Base-by-base conservation (phyloP, 2,329 filamentous ascomycete genomes). In the Colletotrichum sp. region DNA sequence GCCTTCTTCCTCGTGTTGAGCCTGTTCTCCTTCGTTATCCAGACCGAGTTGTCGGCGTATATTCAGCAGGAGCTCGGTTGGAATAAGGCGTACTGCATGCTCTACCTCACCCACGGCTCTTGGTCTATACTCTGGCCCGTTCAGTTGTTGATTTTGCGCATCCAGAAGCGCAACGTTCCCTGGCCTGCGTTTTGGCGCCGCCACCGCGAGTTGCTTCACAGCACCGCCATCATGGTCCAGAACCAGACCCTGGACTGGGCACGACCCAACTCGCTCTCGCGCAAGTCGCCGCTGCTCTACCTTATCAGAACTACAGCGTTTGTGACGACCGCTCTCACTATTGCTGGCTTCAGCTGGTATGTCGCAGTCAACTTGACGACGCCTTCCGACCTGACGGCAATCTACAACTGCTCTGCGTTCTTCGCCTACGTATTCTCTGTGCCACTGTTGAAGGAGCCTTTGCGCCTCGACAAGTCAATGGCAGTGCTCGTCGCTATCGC, bases 1-100 rank as follows among this genome's bases (percentile, higher is more conserved):
- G 93, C 91, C 68, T 91, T 96, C 79, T 98, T 98, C 85, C 89
- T 99, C 77, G 86, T 94, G 34, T 83, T 98, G 79, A 97, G 95
- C 82, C 89, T 99, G 82, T 87, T 98, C 75, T 94, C 95, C 82
- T 99, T 99, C 84, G 95, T 95, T 64, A 89, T 98, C 8, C 97
- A 99, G 90, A 99, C 97, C 5, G 96, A 99, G 88, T 95, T 98
- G 70, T 96, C 96, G 13, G 93, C 98, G 12, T 96, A 98, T 86
- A 97, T 99, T 77, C 96, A 99, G 87, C 94, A 96, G 83, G 93
- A 97, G 76, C 87, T 98, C 78, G 93, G 94, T 78, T 99, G 97
- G 97, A 92, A 98, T 87, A 99, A 99, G 88, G 95, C 97, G n/a
- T 99, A 98, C 87, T 98, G 95, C 89, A 99, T 99, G 97, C 92